Evolutionary conservation across 2,329 filamentous ascomycete species (phyloP), one percentile per base, ranked within the genome.

Genomic region (Drechslerella coelobrocha): DNA sequence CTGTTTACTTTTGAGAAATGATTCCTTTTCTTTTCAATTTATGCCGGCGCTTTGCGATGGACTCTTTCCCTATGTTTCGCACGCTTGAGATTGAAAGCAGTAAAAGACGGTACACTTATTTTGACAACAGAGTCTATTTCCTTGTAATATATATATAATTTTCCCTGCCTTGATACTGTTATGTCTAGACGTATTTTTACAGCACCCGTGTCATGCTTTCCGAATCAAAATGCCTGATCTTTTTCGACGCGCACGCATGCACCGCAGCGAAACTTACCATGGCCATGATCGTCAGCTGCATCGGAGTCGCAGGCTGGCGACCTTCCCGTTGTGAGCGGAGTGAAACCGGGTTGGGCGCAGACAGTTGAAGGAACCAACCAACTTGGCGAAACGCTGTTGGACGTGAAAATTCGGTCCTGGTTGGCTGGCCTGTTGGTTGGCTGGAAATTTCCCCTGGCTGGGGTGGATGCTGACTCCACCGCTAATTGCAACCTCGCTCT

Each of bases 381-480:
- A 34, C 43, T 39, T 47, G 61, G 53, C 31, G 48, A 61, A 68
- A 54, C 55, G 41, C 62, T 55, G 39, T 52, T 43, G 60, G 60
- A 43, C 56, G 27, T 17, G 21, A 61, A 65, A 56, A 43, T 41
- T 26, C 26, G 29, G 19, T 39, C 31, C 55, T 65, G 53, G 61
- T 57, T 65, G 61, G 61, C 60, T 45, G 48, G 14, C 54, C 23
- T 29, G 50, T 50, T 39, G 54, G 53, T 47, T 45, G 53, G 39
- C 41, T 24, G 55, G 57, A 39, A 66, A 66, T 66, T 66, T 66
- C 61, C 61, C 54, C 61, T 45, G 41, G n/a, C 41, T 45, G 19
- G 41, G 41, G 34, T 10, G 34, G 12, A 10, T n/a, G 17, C 61
- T 48, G 41, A 39, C 47, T 59, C 54, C 61, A 34, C 53, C 45